phyloP scores from a whole-genome alignment of 2,329 filamentous ascomycete species.

The Exophiala alcalophila region DNA sequence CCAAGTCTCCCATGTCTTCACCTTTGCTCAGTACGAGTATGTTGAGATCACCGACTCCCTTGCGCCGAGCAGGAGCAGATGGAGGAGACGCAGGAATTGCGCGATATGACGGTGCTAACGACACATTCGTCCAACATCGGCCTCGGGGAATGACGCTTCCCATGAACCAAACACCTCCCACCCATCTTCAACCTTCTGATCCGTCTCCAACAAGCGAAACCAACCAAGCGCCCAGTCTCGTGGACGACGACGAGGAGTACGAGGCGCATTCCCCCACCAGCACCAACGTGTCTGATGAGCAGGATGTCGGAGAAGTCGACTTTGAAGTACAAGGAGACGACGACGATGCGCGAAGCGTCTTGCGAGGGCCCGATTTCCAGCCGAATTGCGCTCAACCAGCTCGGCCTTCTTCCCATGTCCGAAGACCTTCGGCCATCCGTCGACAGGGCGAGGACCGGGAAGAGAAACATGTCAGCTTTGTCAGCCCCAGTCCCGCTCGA shows the following conservation, averaged over 20 bases:
- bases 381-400: constrained; percentile 35
- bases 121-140: constrained; percentile 13
- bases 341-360: constrained; percentile 36
- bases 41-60: constrained; percentile 6
- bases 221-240: constrained; percentile 74
- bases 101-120: constrained; percentile 10
- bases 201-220: constrained; percentile 52
- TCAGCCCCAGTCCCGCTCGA: constrained; percentile 35
- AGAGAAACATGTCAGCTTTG: constrained; percentile 40
- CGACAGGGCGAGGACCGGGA: constrained; percentile 34
- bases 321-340: constrained; percentile 48
- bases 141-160: constrained; percentile 21
- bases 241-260: constrained; percentile 77
- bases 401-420: constrained; percentile 34
- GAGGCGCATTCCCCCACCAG: constrained; percentile 63
- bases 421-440: constrained; percentile 35
- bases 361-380: constrained; percentile 36
- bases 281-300: constrained; percentile 48
- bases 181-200: constrained; percentile 24
- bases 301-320: constrained; percentile 54
- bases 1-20: constrained; percentile 51
- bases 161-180: constrained; percentile 5
- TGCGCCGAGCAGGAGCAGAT: constrained; percentile 9
- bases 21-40: constrained; percentile 43
- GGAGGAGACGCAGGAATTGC: constrained; percentile 7